Evolutionary conservation across 768 basidiomycete genomes (phyloP), one percentile per base, ranked within the genome.

Genomic region (Fomitopsis serialis): DNA sequence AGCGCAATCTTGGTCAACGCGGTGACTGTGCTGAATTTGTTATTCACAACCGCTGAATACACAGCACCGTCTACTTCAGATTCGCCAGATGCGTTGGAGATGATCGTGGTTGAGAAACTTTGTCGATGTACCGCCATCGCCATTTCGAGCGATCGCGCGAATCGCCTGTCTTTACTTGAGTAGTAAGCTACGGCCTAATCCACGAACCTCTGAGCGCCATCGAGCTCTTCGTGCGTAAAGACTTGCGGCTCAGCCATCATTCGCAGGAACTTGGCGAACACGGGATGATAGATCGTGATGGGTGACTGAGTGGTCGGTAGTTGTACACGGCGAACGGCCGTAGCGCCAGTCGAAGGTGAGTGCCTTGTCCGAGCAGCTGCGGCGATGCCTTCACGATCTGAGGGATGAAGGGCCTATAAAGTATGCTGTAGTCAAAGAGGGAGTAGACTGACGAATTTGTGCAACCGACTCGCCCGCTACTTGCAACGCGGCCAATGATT

Each of bases 251-350:
- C 25, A 24, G 13, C 24, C 35, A 50, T 42, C 17, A 37, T 21
- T 12, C 15, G 21, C 10, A 45, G 32, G 36, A 59, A 59, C 46
- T 45, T 32, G 13, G 50, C 50, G 21, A 59, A 59, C 1, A 54
- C 51, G 21, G 58, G 55, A 21, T 56, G 50, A 29, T 59, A 59
- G n/a, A 56, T 42, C 25, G 45, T 32, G 50, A 59, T 48, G 6
- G 58, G 55, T 21, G 45, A 4, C 46, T 22, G 13, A 43, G 10
- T 5, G 57, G 57, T 3, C 55, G 49, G n/a, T 44, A 29, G 45
- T 52, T 58, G 50, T 43, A 53, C 13, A 48, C 35, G 23, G 55
- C 55, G n/a, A n/a, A n/a, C n/a, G n/a, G n/a, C n/a, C n/a, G n/a
- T n/a, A n/a, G n/a, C n/a, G n/a, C n/a, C n/a, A n/a, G n/a, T n/a